Evolutionary conservation across 2,329 filamentous ascomycete species (phyloP), one percentile per base, ranked within the genome.

Genomic region (Didymosphaeria variabile): DNA sequence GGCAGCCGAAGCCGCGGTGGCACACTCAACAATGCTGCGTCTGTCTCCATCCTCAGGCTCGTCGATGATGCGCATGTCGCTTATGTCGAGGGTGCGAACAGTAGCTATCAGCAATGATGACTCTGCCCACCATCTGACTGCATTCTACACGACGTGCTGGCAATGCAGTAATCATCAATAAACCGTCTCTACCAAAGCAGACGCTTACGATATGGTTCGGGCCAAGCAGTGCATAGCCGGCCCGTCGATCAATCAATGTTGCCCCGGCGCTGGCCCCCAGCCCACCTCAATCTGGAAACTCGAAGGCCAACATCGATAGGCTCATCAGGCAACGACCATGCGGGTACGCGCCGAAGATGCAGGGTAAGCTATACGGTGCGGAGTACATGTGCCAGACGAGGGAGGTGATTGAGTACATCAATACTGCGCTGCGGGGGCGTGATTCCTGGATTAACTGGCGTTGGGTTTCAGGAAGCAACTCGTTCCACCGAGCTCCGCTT

Each of bases 181-280:
- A 32, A 55, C 17, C 19, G 23, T 23, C 38, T 45, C 26, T 55
- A 45, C 38, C 52, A 26, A 44, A 40, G 31, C 38, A 55, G 26
- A 38, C 52, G 51, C 51, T 54, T 44, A 29, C 34, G 34, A 13
- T 31, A 23, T 7, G 17, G 26, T 21, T 10, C 10, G 32, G 12
- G 32, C 49, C 32, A 40, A 51, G 49, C 49, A 12, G 36, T 32
- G 38, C 52, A 15, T 38, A 55, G 38, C 52, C 52, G 23, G 26
- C 21, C 21, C 17, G 52, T 32, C 17, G 52, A 55, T 55, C 52
- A 55, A 55, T 55, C 52, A 44, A 44, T 44, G 34, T 32, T 55
- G 52, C 38, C 38, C 38, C 19, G 52, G 26, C 23, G n/a, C 15
- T 21, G 29, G 52, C 52, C 52, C 52, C 52, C 23, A 42, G 36